Percentiles rank a stretch among this genome's conserved stretches.
These are phyloP conservation scores for Lachancea kluyveri DNA, from an alignment of 805 yeast genomes.

Conservation along the genomic window DNA sequence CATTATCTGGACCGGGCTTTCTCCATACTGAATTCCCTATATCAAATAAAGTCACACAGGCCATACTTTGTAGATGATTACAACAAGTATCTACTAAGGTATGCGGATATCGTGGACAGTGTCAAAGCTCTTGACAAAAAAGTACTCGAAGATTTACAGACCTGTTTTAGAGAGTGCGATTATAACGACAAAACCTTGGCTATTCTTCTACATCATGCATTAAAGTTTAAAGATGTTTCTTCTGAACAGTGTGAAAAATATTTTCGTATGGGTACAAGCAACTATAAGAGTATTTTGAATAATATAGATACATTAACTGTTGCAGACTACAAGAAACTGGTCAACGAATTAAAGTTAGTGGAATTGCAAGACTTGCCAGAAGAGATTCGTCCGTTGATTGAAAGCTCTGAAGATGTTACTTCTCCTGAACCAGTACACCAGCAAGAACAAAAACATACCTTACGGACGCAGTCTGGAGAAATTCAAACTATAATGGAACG, in stretches of 20 bases:
- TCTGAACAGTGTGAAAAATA: slow-evolving; percentile 14
- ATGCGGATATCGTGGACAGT: slow-evolving; percentile 21
- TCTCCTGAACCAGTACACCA: neutral
- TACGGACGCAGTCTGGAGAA: neutral
- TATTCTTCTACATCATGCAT: slow-evolving; percentile 45
- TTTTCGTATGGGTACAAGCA: slow-evolving; percentile 16
- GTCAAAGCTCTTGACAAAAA: slow-evolving; percentile 36
- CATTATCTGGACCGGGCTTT: slow-evolving; percentile 66
- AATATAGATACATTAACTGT: slow-evolving; percentile 25
- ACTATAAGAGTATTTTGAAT: slow-evolving; percentile 16
- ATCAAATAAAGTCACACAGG: slow-evolving; percentile 38
- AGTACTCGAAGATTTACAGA: slow-evolving; percentile 37
- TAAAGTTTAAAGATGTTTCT: slow-evolving; percentile 12
- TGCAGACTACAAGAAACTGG: slow-evolving; percentile 34
- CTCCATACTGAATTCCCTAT: slow-evolving; percentile 55
- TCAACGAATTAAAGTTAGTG: slow-evolving; percentile 29
- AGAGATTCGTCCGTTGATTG: slow-evolving; percentile 16
- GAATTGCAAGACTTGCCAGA: slow-evolving; percentile 24
- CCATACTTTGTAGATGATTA: slow-evolving; percentile 57
- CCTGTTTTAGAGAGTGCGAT: slow-evolving; percentile 27
- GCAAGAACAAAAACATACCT: neutral
- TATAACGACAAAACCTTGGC: slow-evolving; percentile 58
- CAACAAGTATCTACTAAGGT: slow-evolving; percentile 49
- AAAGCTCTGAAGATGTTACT: slow-evolving; percentile 3
- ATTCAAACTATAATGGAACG: slow-evolving; percentile 6